phyloP scores from a whole-genome alignment of 345 rosid species.

The Populus nigra region DNA sequence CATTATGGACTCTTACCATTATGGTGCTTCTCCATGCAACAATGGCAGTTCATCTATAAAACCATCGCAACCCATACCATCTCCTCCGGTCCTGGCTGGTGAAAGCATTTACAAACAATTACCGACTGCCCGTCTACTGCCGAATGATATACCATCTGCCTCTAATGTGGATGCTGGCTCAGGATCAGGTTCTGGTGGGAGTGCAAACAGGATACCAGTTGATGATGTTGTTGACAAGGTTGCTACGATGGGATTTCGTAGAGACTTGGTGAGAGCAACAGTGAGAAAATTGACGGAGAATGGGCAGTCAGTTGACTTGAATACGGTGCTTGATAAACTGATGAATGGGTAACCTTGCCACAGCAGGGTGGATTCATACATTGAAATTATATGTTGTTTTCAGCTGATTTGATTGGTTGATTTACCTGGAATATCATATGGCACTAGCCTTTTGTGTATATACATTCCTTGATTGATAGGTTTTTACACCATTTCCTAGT shows the following conservation, averaged over 20 bases:
- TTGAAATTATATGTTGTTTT: neutral
- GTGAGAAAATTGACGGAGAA: conserved; percentile 43
- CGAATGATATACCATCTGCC: conserved; percentile 51
- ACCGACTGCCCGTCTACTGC: conserved; percentile 45
- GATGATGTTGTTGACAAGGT: conserved; percentile 53
- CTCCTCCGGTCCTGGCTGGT: conserved; percentile 11
- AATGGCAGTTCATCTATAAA: conserved; percentile 18
- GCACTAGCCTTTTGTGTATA: neutral
- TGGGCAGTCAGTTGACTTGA: conserved; percentile 51
- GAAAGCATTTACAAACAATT: conserved; percentile 25
- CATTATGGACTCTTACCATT: conserved; percentile 9
- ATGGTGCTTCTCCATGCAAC: conserved; percentile 16
- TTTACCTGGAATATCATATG: neutral
- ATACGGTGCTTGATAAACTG: conserved; percentile 50
- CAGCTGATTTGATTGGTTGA: conserved; percentile 3
- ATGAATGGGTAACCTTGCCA: conserved; percentile 27
- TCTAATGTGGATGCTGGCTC: conserved; percentile 34
- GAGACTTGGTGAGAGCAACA: conserved; percentile 54
- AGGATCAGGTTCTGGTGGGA: conserved; percentile 22
- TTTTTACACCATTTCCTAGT: neutral
- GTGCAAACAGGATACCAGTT: conserved; percentile 23
- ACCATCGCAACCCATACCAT: conserved; percentile 1
- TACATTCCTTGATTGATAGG: neutral
- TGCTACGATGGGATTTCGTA: conserved; percentile 61
- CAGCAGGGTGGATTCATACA: neutral